Evolutionary conservation across 208 protist species (phyloP).

Genomic region (Histomonas meleagridis): DNA sequence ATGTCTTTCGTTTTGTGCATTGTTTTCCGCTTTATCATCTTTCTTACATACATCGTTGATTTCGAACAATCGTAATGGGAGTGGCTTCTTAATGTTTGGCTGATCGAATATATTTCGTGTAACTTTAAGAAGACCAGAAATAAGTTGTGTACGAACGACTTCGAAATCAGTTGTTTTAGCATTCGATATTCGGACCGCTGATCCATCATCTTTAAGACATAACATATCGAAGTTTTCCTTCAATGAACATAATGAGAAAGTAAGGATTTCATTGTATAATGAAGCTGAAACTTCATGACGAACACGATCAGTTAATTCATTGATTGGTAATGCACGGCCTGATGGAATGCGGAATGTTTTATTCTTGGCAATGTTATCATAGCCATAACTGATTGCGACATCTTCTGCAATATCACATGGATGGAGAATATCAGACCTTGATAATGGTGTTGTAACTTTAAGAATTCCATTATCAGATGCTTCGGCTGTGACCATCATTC

Average conservation of each 20-base stretch:
- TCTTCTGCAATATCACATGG: constrained; percentile 47
- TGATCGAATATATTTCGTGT: neutral
- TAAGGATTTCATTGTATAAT: constrained; percentile 24
- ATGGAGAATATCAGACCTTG: constrained; percentile 43
- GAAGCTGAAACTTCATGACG: constrained; percentile 12
- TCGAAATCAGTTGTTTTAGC: constrained; percentile 41
- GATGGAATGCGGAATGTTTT: constrained; percentile 32
- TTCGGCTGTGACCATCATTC: neutral
- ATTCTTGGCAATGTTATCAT: constrained; percentile 42
- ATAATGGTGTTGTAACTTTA: constrained; percentile 39
- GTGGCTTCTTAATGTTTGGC: neutral
- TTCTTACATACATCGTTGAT: constrained; percentile 24
- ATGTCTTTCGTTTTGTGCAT: constrained; percentile 30
- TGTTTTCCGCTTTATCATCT: neutral
- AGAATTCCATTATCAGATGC: neutral
- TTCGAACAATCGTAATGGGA: constrained; percentile 38
- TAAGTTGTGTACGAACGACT: constrained; percentile 31
- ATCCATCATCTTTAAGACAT: neutral
- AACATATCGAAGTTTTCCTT: constrained; percentile 30
- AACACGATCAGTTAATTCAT: constrained; percentile 34
- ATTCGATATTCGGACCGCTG: neutral
- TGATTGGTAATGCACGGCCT: constrained; percentile 37
- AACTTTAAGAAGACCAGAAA: neutral
- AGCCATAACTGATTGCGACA: constrained; percentile 48
- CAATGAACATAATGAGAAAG: constrained; percentile 30